Evolutionary conservation across 1,284 basidiomycete genomes (phyloP).

Genomic region (Xerocomus tenax): DNA sequence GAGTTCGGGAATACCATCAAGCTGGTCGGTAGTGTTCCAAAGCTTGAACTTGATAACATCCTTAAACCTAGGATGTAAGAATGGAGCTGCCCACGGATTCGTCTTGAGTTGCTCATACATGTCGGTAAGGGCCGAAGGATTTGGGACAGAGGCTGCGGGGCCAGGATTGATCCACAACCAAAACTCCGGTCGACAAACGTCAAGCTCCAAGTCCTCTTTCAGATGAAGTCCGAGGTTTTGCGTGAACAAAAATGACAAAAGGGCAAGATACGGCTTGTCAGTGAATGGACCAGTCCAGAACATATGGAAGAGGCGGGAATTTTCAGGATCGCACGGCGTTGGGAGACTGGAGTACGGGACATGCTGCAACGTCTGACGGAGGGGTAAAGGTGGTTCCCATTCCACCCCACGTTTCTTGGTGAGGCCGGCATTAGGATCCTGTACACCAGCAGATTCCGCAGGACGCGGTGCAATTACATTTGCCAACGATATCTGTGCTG

Average conservation of each 20-base stretch:
- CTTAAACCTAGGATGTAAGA: conserved; percentile 72
- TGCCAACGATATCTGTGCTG: conserved; percentile 22
- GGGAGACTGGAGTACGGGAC: conserved; percentile 33
- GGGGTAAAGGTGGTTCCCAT: conserved; percentile 36
- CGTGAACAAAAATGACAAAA: conserved; percentile 68
- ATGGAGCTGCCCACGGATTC: conserved; percentile 80
- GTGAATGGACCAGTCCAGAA: conserved; percentile 77
- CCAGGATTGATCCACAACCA: conserved; percentile 88
- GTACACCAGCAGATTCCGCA: conserved; percentile 21
- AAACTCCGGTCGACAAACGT: conserved; percentile 62
- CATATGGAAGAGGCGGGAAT: conserved; percentile 69
- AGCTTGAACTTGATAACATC: conserved; percentile 78
- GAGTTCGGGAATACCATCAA: conserved; percentile 73
- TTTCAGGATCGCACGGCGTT: conserved; percentile 51
- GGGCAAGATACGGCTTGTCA: conserved; percentile 69
- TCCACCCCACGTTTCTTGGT: conserved; percentile 38
- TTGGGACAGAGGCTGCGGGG: conserved; percentile 60
- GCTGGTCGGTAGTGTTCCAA: conserved; percentile 86
- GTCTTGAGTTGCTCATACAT: conserved; percentile 60
- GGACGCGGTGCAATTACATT: conserved; percentile 28
- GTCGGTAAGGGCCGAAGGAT: conserved; percentile 59
- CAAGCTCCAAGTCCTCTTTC: conserved; percentile 30
- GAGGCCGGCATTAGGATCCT: conserved; percentile 36
- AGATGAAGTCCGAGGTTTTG: conserved; percentile 64
- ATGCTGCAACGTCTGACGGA: conserved; percentile 35